Evolutionary conservation across 2,329 filamentous ascomycete genomes (phyloP).

Genomic region (Trichoderma atroviride): DNA sequence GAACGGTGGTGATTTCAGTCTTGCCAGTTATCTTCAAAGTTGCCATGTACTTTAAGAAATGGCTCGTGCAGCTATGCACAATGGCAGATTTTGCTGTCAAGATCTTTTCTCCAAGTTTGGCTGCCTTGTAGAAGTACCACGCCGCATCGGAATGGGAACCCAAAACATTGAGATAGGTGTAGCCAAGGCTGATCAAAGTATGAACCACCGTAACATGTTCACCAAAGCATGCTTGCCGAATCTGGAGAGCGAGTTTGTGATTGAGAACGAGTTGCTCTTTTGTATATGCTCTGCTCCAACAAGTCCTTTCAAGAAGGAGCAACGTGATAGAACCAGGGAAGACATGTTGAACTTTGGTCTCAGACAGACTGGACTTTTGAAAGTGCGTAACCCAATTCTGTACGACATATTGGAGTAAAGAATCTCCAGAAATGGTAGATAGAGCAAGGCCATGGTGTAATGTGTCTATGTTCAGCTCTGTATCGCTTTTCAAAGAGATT

Average conservation of each 20-base stretch:
- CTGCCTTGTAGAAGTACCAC: slow-evolving; percentile 43
- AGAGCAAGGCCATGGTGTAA: slow-evolving; percentile 31
- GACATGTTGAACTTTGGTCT: slow-evolving; percentile 27
- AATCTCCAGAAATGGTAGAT: slow-evolving; percentile 34
- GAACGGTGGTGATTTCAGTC: neutral
- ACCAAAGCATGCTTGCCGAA: neutral
- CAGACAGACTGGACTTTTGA: slow-evolving; percentile 38
- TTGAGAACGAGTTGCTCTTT: neutral
- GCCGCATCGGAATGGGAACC: slow-evolving; percentile 34
- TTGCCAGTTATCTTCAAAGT: neutral
- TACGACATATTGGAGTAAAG: slow-evolving; percentile 42
- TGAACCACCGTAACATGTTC: neutral
- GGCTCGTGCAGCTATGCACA: slow-evolving; percentile 39
- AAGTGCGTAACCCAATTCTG: slow-evolving; percentile 44
- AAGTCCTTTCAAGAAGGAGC: neutral
- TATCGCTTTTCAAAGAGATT: neutral
- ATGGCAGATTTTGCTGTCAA: slow-evolving; percentile 39
- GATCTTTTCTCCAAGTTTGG: slow-evolving; percentile 37
- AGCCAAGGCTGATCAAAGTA: slow-evolving; percentile 37
- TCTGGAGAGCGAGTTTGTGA: neutral
- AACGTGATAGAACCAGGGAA: neutral
- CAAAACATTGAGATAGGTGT: slow-evolving; percentile 35
- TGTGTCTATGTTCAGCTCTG: neutral
- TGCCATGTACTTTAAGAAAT: neutral
- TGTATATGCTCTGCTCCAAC: neutral